phyloP scores from a whole-genome alignment of 345 rosid genomes.

The Lepidium africanum region DNA sequence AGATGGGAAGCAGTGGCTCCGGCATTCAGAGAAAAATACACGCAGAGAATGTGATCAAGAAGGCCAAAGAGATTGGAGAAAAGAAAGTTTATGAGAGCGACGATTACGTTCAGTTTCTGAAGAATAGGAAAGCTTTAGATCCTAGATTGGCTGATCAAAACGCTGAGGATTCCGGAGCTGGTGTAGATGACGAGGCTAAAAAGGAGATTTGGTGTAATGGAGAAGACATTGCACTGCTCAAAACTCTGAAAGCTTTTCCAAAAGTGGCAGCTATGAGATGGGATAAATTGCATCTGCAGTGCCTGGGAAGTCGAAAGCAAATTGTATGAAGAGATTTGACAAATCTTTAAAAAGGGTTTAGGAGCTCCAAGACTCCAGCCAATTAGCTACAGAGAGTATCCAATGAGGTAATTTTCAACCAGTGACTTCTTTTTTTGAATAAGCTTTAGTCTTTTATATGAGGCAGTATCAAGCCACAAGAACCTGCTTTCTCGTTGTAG shows the following conservation, averaged over 20 bases:
- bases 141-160: slow-evolving; percentile 29
- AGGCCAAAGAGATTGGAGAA: slow-evolving; percentile 67
- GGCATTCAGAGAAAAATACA: slow-evolving; percentile 60
- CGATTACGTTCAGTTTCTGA: slow-evolving; percentile 66
- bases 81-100: slow-evolving; percentile 54
- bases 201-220: slow-evolving; percentile 44
- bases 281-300: slow-evolving; percentile 92
- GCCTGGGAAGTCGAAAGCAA: slow-evolving; percentile 69
- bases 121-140: slow-evolving; percentile 69
- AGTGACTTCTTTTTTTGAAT: neutral
- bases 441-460: neutral
- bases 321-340: slow-evolving; percentile 84
- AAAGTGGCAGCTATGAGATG: slow-evolving; percentile 83
- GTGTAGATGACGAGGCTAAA: slow-evolving; percentile 10
- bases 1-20: slow-evolving; percentile 77
- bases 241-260: slow-evolving; percentile 74
- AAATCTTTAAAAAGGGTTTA: slow-evolving; percentile 62
- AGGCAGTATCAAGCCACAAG: neutral
- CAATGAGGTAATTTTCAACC: slow-evolving; percentile 4
- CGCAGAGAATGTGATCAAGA: slow-evolving; percentile 72
- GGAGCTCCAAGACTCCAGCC: slow-evolving; percentile 62
- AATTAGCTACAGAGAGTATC: slow-evolving; percentile 28
- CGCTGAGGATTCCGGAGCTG: slow-evolving; percentile 17
- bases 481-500: neutral
- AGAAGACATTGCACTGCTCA: slow-evolving; percentile 83